A percentile compares a stretch with the other conserved stretches of the same genome.
phyloP scores from a whole-genome alignment of 805 yeast species.

The Alloascoidea hylecoeti region DNA sequence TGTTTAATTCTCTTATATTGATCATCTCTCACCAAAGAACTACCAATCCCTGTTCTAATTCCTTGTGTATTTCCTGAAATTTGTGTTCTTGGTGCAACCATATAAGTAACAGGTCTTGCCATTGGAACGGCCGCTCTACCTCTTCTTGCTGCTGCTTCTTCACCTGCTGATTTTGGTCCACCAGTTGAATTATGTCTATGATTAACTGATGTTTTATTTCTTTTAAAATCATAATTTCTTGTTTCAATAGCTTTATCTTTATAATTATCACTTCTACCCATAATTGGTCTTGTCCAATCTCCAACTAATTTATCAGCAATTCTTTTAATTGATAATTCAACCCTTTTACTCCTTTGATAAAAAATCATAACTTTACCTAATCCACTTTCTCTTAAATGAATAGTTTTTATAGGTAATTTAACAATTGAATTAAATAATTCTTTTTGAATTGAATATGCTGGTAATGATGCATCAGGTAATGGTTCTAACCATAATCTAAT shows the following conservation, averaged over 20 bases:
- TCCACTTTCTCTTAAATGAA: conserved; percentile 88
- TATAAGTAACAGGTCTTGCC: conserved; percentile 77
- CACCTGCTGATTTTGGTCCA: conserved; percentile 42
- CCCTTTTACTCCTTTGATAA: conserved; percentile 81
- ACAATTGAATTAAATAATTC: conserved; percentile 64
- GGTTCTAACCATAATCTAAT: conserved; percentile 97
- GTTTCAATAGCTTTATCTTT: conserved; percentile 69
- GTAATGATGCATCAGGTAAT: conserved; percentile 92
- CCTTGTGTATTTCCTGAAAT: conserved; percentile 22
- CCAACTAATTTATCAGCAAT: conserved; percentile 85
- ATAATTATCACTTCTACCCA: conserved; percentile 90
- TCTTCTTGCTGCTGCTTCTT: conserved; percentile 82
- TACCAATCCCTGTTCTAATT: conserved; percentile 29
- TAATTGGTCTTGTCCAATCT: conserved; percentile 97
- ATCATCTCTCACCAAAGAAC: conserved; percentile 48
- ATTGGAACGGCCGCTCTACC: conserved; percentile 95
- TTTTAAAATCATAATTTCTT: conserved; percentile 34
- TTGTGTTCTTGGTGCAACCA: conserved; percentile 72
- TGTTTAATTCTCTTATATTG: conserved; percentile 68
- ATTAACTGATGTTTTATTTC: conserved; percentile 4
- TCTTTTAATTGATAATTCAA: conserved; percentile 76
- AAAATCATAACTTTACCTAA: conserved; percentile 89
- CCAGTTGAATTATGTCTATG: conserved; percentile 15
- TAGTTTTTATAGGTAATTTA: conserved; percentile 84
- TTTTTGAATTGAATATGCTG: conserved; percentile 93